Evolutionary conservation across 2,329 filamentous ascomycete species (phyloP), one percentile per base, ranked within the genome.

Genomic region (Colletotrichum zoysiae): DNA sequence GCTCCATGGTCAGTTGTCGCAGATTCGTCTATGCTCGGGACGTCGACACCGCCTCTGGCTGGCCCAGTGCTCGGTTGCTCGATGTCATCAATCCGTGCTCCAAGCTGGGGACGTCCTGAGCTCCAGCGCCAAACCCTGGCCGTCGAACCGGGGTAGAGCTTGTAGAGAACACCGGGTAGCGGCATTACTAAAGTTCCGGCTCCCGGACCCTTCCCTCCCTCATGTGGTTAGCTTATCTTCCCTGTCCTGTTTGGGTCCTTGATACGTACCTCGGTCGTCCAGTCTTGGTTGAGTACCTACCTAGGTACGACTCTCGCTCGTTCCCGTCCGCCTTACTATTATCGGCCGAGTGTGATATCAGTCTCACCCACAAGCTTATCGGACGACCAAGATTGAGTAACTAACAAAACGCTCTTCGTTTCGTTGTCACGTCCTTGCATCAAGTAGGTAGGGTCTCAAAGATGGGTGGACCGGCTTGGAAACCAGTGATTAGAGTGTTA

Each of bases 31-130:
- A 71, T 61, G 67, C 67, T 67, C 26, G 56, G 67, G 58, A 73
- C 48, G 65, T 71, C 69, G 69, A 69, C 65, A 69, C 69, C 69
- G 65, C 69, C 69, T 65, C 69, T 69, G 53, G 65, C 65, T 55
- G 69, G 59, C 67, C 42, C 61, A 66, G 66, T 73, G 70, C 62
- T 71, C 61, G 70, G 70, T 73, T 67, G 70, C 53, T 73, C 70
- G 70, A 73, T 73, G 70, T 73, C 70, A 71, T 71, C 67, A 62
- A 73, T 51, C 56, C 44, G 55, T 44, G 55, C 57, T 20, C 67
- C 67, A 67, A 38, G 23, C 35, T 66, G 67, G 61, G 70, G 61
- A 72, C 70, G 65, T 67, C 62, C 70, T 40, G 61, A 66, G 70
- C 70, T 71, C 70, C 70, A 70, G 61, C 62, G 70, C 70, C 70